These are phyloP conservation scores for Strombidium stylifer DNA, from an alignment of 73 alveolate genomes.

Conservation along the genomic window DNA sequence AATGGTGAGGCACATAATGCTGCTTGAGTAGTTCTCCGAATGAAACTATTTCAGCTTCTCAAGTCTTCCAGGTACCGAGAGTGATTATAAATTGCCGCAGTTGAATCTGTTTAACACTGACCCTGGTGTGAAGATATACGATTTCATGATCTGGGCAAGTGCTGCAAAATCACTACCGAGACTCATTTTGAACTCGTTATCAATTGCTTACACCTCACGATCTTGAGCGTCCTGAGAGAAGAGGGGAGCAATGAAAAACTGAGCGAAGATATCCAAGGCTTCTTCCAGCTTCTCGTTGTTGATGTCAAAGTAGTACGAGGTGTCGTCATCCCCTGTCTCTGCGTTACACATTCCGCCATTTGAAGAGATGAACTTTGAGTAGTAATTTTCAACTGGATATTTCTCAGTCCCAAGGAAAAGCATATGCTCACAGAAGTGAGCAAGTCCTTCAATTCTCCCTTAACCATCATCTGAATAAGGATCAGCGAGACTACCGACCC, in stretches of 20 bases:
- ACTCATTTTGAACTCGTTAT: conserved; percentile 58
- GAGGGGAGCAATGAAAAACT: conserved; percentile 87
- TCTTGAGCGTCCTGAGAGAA: conserved; percentile 74
- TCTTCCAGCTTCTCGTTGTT: conserved; percentile 68
- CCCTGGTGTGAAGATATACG: conserved; percentile 47
- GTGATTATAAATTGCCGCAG: conserved; percentile 81
- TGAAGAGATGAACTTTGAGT: conserved; percentile 55
- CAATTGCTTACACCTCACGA: conserved; percentile 80
- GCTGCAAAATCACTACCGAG: conserved; percentile 66
- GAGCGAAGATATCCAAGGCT: conserved; percentile 89
- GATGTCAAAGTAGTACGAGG: conserved; percentile 86
- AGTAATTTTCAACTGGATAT: conserved; percentile 81
- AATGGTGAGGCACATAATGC: conserved; percentile 82
- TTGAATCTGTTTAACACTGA: conserved; percentile 70
- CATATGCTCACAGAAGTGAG: conserved; percentile 97
- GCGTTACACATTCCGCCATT: conserved; percentile 91
- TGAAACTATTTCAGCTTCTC: conserved; percentile 76
- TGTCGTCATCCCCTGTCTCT: conserved; percentile 62
- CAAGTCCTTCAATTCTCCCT: conserved; percentile 78
- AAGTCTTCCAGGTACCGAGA: conserved; percentile 73
- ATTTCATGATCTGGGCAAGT: conserved; percentile 21
- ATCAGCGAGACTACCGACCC: conserved; percentile 59
- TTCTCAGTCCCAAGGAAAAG: conserved; percentile 94
- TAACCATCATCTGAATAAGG: conserved; percentile 27
- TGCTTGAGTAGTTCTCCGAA: conserved; percentile 77